Percentiles rank a stretch among this genome's conserved stretches.
Conservation (phyloP, 768 basidiomycete genomes). For the Calocybe indica region DNA sequence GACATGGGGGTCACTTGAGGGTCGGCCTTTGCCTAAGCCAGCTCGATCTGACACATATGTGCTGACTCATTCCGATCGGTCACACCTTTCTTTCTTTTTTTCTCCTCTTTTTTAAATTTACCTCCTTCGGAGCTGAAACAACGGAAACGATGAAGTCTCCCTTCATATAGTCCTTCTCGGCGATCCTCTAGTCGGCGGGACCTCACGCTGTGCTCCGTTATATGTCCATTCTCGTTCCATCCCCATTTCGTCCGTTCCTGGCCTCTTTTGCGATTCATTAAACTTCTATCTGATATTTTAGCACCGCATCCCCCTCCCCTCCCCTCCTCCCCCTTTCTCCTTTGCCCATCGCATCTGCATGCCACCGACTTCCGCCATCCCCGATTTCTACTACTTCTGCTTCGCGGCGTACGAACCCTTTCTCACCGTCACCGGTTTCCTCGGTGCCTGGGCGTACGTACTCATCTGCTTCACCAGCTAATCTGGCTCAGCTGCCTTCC, state of each 20-base stretch:
- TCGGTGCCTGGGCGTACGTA: slow-evolving; percentile 52
- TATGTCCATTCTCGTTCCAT: no score
- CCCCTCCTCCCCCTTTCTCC: neutral
- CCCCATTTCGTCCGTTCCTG: no score
- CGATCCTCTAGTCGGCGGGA: no score
- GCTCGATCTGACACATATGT: slow-evolving; percentile 7
- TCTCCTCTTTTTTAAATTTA: no score
- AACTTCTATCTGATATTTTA: no score
- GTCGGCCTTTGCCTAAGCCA: slow-evolving; percentile 18
- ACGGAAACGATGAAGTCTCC: neutral
- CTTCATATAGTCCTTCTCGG: no score
- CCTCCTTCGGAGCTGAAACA: slow-evolving; percentile 13
- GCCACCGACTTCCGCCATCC: slow-evolving; percentile 55
- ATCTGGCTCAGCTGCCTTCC: neutral
- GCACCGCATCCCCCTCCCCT: neutral
- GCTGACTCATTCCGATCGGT: slow-evolving; percentile 9
- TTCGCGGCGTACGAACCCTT: slow-evolving; percentile 75
- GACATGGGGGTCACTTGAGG: slow-evolving; percentile 29
- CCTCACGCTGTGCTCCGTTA: no score
- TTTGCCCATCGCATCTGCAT: slow-evolving; percentile 15
- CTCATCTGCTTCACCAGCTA: neutral
- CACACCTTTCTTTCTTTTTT: neutral
- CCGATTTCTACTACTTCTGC: slow-evolving; percentile 65
- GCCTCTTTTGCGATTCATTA: no score
- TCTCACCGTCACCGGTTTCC: slow-evolving; percentile 55